These are phyloP conservation scores for Hylodesmum podocarpum DNA, from an alignment of 306 rosid genomes.

Conservation along the genomic window DNA sequence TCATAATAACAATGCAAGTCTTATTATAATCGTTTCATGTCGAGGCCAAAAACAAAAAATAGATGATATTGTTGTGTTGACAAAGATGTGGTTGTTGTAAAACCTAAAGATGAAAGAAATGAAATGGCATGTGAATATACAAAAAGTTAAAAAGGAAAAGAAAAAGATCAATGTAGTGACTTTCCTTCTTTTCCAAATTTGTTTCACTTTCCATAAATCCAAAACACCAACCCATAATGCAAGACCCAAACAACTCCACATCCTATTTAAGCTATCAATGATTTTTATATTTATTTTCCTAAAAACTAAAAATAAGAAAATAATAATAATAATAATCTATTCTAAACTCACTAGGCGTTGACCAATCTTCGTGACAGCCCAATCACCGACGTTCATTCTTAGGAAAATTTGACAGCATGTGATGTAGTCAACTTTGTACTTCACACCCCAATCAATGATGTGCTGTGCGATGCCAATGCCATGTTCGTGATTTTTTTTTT, in stretches of 20 bases:
- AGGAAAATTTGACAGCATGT: background rate
- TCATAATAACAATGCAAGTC: no score
- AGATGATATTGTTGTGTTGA: background rate
- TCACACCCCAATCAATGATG: background rate
- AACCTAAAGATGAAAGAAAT: background rate
- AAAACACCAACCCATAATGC: slow-evolving; percentile 23
- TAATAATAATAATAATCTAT: background rate
- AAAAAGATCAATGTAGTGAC: background rate
- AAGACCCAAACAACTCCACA: background rate
- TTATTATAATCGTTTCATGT: no score
- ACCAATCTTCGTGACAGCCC: background rate
- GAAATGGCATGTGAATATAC: background rate
- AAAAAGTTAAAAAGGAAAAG: slow-evolving; percentile 13
- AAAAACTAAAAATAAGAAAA: background rate
- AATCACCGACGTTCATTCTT: background rate
- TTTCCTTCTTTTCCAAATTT: slow-evolving; percentile 12
- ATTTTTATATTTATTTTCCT: background rate
- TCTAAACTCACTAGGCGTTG: background rate
- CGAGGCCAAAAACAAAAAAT: background rate
- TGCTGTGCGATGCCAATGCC: background rate
- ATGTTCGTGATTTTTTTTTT: background rate
- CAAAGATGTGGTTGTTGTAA: no score
- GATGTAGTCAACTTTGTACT: slow-evolving; percentile 1
- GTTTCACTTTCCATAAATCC: background rate
- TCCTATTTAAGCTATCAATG: background rate